These are phyloP conservation scores for Monosporascus sp. DNA, from an alignment of 2,329 filamentous ascomycete species.

Conservation along the genomic window DNA sequence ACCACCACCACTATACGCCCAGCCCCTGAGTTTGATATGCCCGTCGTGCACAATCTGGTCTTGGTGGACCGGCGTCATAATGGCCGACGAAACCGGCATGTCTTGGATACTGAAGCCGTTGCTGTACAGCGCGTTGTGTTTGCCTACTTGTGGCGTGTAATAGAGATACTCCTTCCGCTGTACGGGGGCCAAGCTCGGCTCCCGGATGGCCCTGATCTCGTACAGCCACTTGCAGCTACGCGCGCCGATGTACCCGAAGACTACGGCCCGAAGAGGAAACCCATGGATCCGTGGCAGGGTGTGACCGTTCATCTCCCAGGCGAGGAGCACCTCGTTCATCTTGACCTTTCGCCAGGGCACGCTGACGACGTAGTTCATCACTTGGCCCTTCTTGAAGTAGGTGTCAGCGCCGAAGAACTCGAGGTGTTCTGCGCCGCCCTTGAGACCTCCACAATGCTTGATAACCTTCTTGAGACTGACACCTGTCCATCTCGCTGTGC, in stretches of 20 bases:
- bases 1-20: constrained; percentile 55
- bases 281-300: constrained; percentile 61
- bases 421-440: constrained; percentile 51
- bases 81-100: constrained; percentile 64
- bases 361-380: constrained; percentile 62
- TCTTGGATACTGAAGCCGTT: constrained; percentile 65
- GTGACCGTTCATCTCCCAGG: constrained; percentile 68
- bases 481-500: constrained; percentile 58
- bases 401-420: constrained; percentile 68
- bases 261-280: constrained; percentile 56
- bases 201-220: constrained; percentile 53
- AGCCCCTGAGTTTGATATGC: constrained; percentile 50
- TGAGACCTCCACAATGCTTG: constrained; percentile 61
- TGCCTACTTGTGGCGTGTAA: constrained; percentile 63
- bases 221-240: constrained; percentile 61
- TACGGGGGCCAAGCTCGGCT: constrained; percentile 53
- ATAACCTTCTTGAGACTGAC: constrained; percentile 65
- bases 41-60: constrained; percentile 58
- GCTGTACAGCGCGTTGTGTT: constrained; percentile 56
- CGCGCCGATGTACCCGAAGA: constrained; percentile 63
- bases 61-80: constrained; percentile 58
- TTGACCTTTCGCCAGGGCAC: constrained; percentile 66
- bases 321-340: constrained; percentile 59
- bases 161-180: constrained; percentile 64
- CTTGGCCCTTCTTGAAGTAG: constrained; percentile 63